These are phyloP conservation scores for Populus deltoides DNA, from an alignment of 345 rosid genomes.

Conservation along the genomic window DNA sequence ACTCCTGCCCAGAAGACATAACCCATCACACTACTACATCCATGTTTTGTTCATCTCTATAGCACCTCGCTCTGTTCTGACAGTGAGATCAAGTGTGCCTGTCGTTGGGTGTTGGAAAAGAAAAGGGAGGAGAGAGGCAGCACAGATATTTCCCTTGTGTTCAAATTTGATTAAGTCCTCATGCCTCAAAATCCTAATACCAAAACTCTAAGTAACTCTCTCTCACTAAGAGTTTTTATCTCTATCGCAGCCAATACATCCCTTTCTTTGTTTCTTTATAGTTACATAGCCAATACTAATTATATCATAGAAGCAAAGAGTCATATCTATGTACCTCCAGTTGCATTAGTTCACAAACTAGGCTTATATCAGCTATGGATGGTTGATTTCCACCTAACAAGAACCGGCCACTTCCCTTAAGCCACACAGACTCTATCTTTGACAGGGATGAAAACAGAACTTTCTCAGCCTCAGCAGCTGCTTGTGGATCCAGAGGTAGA, in stretches of 20 bases:
- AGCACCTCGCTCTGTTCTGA: background rate
- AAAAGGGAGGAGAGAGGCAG: background rate
- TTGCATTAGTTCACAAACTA: conserved; percentile 77
- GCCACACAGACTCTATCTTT: conserved; percentile 73
- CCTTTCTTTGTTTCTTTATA: too few species aligned
- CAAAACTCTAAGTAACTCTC: background rate
- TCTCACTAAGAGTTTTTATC: background rate
- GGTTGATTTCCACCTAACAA: conserved; percentile 73
- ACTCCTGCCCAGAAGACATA: background rate
- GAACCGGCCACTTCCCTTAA: conserved; percentile 62
- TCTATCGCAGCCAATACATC: background rate
- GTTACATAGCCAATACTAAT: too few species aligned
- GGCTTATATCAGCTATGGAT: conserved; percentile 81
- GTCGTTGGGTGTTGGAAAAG: background rate
- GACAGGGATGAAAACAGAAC: conserved; percentile 49
- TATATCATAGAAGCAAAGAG: background rate
- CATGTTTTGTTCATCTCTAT: background rate
- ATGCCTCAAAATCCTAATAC: background rate
- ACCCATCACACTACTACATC: background rate
- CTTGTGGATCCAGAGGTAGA: conserved; percentile 44
- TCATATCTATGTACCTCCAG: conserved; percentile 50
- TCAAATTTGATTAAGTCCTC: background rate
- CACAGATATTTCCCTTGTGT: background rate
- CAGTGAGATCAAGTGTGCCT: background rate
- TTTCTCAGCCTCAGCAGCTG: conserved; percentile 68